Base-by-base conservation (phyloP, 306 rosid species). In the Geum urbanum region DNA sequence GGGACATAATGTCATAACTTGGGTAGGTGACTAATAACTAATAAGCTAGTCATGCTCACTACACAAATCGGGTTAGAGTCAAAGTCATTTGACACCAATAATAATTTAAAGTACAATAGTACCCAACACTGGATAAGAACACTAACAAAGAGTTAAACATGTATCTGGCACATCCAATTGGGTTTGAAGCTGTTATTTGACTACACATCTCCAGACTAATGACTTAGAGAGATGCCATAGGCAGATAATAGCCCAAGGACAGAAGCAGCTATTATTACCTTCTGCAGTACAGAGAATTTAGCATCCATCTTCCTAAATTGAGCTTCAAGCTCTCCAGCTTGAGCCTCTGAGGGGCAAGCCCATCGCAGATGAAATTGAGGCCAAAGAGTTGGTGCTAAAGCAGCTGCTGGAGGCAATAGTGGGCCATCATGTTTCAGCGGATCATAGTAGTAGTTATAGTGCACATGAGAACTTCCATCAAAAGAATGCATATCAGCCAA, bases 321-420 rank as follows among this genome's bases (percentile, higher is more conserved):
- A 59, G 80, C 91, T 79, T 95, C 96, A 63, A 89, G 68, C 74
- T 84, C 96, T 76, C 91, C 97, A 66, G 87, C 76, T 73, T 86
- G 88, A 52, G 88, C 94, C 82, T 86, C 99, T 45, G 84, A 80
- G 41, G 97, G 87, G 70, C 97, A 89, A 59, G 99, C 94, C 96
- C 97, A 95, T 64, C 99, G 92, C 59, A 95, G 89, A 82, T 87
- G 95, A 73, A 91, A 95, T 70, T 89, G 91, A 16, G 99, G 99
- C 97, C 97, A 95, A 61, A 95, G 74, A 44, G 88, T 91, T 39
- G 97, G 99, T 65, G 99, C 99, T 59, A 95, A 85, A 51, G 96
- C 91, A 71, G 97, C 99, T 27, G 99, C 99, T 39, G 97, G 96
- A 64, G 99, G 96, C 19, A 84, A 79, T 68, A 95, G 82, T 45